Evolutionary conservation across 1,284 basidiomycete species (phyloP).

Genomic region (Pulchroboletus neoregius): DNA sequence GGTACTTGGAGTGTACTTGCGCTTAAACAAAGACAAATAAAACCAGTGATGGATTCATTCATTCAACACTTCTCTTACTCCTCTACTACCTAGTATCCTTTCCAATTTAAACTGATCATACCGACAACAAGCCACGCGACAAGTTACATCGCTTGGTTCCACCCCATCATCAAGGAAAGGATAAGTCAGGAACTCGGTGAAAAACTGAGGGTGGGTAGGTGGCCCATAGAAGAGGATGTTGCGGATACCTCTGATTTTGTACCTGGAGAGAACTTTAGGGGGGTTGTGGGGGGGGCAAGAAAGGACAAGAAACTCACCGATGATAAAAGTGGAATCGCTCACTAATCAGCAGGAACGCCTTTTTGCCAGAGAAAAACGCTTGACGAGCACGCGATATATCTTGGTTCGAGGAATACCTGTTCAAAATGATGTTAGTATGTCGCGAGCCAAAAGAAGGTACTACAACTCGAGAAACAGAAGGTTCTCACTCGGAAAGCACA

Average conservation of each 20-base stretch:
- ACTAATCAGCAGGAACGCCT: conserved; percentile 84
- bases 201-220: conserved; percentile 89
- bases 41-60: background rate
- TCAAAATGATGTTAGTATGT: no score
- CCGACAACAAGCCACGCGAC: conserved; percentile 75
- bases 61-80: conserved; percentile 19
- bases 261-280: conserved; percentile 43
- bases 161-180: conserved; percentile 82
- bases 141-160: conserved; percentile 78
- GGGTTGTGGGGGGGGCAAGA: conserved; percentile 7
- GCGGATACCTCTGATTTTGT: conserved; percentile 87
- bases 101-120: conserved; percentile 88
- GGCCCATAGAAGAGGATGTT: conserved; percentile 92
- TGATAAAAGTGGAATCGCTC: conserved; percentile 99
- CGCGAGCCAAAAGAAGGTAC: background rate
- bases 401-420: conserved; percentile 88
- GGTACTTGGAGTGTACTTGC: background rate
- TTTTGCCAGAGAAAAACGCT: conserved; percentile 88
- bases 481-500: conserved; percentile 81
- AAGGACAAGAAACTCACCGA: conserved; percentile 44
- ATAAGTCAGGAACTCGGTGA: conserved; percentile 82
- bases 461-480: background rate
- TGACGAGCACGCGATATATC: conserved; percentile 93
- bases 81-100: conserved; percentile 50
- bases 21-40: conserved; percentile 26